phyloP scores from a whole-genome alignment of 2,329 filamentous ascomycete species.

The Alternaria postmessia region DNA sequence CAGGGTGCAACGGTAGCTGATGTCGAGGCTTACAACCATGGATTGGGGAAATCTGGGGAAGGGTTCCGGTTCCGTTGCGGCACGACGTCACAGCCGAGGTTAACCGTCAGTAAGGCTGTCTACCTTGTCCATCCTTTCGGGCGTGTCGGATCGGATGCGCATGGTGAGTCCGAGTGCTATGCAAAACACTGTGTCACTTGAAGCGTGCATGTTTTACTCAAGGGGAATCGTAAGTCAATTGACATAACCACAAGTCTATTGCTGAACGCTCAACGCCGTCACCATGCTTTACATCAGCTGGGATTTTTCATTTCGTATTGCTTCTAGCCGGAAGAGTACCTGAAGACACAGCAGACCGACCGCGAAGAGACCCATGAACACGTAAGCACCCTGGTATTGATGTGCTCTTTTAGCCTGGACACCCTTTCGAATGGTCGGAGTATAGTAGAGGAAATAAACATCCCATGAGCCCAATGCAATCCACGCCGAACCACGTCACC shows the following conservation, averaged over 20 bases:
- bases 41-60: constrained; percentile 31
- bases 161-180: neutral
- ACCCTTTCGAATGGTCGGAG: constrained; percentile 48
- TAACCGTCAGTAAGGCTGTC: constrained; percentile 26
- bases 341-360: constrained; percentile 47
- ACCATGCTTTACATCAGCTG: constrained; percentile 46
- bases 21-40: constrained; percentile 5
- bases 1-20: constrained; percentile 1
- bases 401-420: constrained; percentile 52
- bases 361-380: constrained; percentile 52
- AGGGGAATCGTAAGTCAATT: constrained; percentile 34
- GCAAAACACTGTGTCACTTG: neutral
- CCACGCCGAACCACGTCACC: constrained; percentile 46
- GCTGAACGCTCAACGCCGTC: constrained; percentile 42
- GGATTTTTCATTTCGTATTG: constrained; percentile 51
- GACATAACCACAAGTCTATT: constrained; percentile 21
- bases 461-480: constrained; percentile 51
- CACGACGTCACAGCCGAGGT: constrained; percentile 42
- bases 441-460: constrained; percentile 49
- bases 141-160: constrained; percentile 1
- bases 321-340: constrained; percentile 51
- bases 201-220: neutral
- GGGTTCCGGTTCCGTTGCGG: constrained; percentile 18
- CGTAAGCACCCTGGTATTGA: constrained; percentile 46
- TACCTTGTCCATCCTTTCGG: constrained; percentile 17